These are phyloP conservation scores for Shiraia bambusicola DNA, from an alignment of 2,329 filamentous ascomycete genomes.

Conservation along the genomic window DNA sequence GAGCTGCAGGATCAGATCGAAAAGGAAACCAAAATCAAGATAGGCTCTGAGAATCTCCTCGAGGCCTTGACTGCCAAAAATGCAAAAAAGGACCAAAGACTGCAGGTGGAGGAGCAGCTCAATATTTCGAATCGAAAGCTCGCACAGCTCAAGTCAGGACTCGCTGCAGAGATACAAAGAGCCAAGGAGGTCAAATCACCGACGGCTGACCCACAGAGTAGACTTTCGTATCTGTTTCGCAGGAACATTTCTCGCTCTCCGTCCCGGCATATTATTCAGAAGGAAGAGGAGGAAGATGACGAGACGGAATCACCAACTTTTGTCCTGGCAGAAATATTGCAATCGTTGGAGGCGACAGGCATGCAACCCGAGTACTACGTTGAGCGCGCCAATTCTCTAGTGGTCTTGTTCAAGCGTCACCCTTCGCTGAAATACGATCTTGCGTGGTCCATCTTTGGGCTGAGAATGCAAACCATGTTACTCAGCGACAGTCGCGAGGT, in stretches of 20 bases:
- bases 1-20: constrained; percentile 81
- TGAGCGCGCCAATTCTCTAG: constrained; percentile 83
- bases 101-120: constrained; percentile 74
- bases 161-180: constrained; percentile 62
- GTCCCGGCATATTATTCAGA: constrained; percentile 47
- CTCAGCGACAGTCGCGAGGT: constrained; percentile 95
- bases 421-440: constrained; percentile 94
- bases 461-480: constrained; percentile 93
- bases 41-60: constrained; percentile 95
- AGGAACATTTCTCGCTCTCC: constrained; percentile 58
- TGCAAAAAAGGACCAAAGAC: constrained; percentile 73
- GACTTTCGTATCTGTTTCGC: constrained; percentile 60
- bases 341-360: constrained; percentile 82
- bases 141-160: constrained; percentile 58
- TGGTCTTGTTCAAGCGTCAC: constrained; percentile 94
- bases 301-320: constrained; percentile 85
- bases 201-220: constrained; percentile 51
- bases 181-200: constrained; percentile 55
- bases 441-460: constrained; percentile 91
- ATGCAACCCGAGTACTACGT: constrained; percentile 96
- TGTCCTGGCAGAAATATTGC: constrained; percentile 83
- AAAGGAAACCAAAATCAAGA: constrained; percentile 96
- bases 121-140: constrained; percentile 79
- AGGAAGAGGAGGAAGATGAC: constrained; percentile 66
- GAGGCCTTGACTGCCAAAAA: constrained; percentile 94